These are phyloP conservation scores for Musa balbisiana DNA, from an alignment of 202 grass and related monocot species.

Conservation along the genomic window DNA sequence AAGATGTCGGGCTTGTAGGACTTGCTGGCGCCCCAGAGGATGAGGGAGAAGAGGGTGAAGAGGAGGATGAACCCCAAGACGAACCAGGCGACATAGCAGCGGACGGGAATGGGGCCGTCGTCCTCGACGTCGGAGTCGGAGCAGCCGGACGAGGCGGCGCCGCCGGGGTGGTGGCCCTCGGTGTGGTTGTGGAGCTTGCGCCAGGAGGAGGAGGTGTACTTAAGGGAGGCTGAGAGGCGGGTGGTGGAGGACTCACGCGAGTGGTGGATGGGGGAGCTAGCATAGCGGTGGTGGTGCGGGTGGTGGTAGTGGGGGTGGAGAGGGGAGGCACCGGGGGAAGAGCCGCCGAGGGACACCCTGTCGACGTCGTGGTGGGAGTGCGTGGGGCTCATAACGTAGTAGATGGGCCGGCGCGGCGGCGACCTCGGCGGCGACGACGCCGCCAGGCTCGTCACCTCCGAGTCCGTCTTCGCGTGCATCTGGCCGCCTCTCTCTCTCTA, in stretches of 20 bases:
- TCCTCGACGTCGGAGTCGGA: conserved; percentile 19
- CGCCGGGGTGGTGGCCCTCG: conserved; percentile 11
- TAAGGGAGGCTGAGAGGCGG: conserved; percentile 64
- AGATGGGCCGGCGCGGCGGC: conserved; percentile 45
- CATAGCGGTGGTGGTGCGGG: conserved; percentile 22
- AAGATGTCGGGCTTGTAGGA: conserved; percentile 70
- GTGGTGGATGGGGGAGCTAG: conserved; percentile 51
- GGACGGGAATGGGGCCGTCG: conserved; percentile 20
- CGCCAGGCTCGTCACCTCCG: conserved; percentile 84
- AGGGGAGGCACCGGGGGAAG: conserved; percentile 72
- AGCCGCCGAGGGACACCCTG: conserved; percentile 55
- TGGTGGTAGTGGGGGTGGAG: conserved; percentile 53
- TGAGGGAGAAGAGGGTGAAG: conserved; percentile 78
- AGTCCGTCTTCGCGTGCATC: conserved; percentile 91
- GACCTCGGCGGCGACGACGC: conserved; percentile 58
- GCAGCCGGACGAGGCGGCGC: conserved; percentile 25
- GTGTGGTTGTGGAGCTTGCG: conserved; percentile 23
- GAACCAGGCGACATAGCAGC: conserved; percentile 52
- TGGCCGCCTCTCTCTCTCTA: background rate
- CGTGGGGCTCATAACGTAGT: conserved; percentile 88
- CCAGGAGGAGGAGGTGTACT: conserved; percentile 55
- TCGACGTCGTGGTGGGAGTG: conserved; percentile 47
- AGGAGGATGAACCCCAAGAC: conserved; percentile 56
- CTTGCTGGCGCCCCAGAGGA: conserved; percentile 85
- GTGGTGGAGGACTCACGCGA: conserved; percentile 79